Evolutionary conservation across 2,329 filamentous ascomycete species (phyloP).

Genomic region (Ophiostoma fasciatum): DNA sequence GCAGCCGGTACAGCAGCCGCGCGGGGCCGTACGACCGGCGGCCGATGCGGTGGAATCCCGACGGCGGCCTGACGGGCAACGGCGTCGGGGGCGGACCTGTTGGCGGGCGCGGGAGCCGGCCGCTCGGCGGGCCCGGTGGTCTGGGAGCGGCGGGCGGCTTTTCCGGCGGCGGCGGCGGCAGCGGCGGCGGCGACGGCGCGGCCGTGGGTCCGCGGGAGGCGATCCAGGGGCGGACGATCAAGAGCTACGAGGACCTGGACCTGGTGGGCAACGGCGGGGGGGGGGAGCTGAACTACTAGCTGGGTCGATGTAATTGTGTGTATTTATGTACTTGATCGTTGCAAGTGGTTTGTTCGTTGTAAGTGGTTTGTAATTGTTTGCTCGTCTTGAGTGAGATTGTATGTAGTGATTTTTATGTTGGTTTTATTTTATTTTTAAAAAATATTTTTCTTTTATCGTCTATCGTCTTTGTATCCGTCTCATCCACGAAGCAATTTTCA

Average conservation of each 20-base stretch:
- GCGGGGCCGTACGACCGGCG: slow-evolving; percentile 63
- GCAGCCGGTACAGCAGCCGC: slow-evolving; percentile 44
- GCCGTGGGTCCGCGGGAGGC: slow-evolving; percentile 79
- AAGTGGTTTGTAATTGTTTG: too few species aligned
- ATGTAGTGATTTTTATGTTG: too few species aligned
- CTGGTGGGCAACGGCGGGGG: slow-evolving; percentile 61
- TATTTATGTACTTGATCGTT: too few species aligned
- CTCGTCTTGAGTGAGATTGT: too few species aligned
- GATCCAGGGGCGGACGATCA: slow-evolving; percentile 79
- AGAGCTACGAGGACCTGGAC: slow-evolving; percentile 96
- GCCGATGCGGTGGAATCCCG: slow-evolving; percentile 32
- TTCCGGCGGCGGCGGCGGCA: slow-evolving; percentile 49
- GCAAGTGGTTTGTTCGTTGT: too few species aligned
- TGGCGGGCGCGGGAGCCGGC: slow-evolving; percentile 36
- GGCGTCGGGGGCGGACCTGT: slow-evolving; percentile 31
- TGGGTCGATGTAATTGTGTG: too few species aligned
- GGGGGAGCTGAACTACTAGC: slow-evolving; percentile 84
- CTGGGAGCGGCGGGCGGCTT: too few species aligned
- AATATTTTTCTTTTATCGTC: too few species aligned
- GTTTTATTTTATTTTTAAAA: too few species aligned
- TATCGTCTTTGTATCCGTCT: too few species aligned
- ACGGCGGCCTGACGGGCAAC: slow-evolving; percentile 24
- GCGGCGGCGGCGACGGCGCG: slow-evolving; percentile 56
- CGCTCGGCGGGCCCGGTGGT: slow-evolving; percentile 32
- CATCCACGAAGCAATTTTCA: too few species aligned